These are phyloP conservation scores for Neofusicoccum cordaticola DNA, from an alignment of 2,329 filamentous ascomycete genomes.

Conservation along the genomic window DNA sequence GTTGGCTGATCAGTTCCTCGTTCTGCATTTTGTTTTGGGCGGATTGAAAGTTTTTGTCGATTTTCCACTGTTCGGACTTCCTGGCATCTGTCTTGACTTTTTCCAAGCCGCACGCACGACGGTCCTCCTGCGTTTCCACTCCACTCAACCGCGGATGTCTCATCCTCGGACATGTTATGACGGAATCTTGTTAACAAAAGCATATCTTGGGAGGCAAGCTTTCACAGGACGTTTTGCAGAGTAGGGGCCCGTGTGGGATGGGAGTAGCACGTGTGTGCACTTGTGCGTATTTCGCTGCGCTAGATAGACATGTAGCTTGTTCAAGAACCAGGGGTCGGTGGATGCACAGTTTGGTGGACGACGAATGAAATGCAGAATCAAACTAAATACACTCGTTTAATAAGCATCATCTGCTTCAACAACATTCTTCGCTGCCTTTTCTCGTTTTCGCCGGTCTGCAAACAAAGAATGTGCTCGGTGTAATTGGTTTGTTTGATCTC, in stretches of 20 bases:
- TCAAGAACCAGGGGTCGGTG: neutral
- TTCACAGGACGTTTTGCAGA: neutral
- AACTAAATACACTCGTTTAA: constrained; percentile 16
- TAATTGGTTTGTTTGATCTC: constrained; percentile 7
- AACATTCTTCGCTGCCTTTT: neutral
- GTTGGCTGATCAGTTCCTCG: constrained; percentile 12
- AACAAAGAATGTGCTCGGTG: neutral
- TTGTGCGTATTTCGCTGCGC: neutral
- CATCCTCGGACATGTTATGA: constrained; percentile 9
- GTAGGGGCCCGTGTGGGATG: neutral
- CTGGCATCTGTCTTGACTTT: constrained; percentile 7
- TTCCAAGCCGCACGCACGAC: neutral
- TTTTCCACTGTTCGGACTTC: constrained; percentile 11
- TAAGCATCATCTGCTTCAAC: neutral
- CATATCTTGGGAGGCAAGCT: constrained; percentile 8
- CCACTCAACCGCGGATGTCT: neutral
- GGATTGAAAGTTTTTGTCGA: constrained; percentile 7
- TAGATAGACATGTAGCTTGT: constrained; percentile 10
- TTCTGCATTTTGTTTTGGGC: constrained; percentile 10
- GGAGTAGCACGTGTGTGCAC: neutral
- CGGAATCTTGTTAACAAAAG: neutral
- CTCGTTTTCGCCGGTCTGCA: neutral
- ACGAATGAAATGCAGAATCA: constrained; percentile 14
- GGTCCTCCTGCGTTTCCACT: neutral
- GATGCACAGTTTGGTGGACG: constrained; percentile 5